These are phyloP conservation scores for Lactarius hengduanensis DNA, from an alignment of 768 basidiomycete species.

Conservation along the genomic window DNA sequence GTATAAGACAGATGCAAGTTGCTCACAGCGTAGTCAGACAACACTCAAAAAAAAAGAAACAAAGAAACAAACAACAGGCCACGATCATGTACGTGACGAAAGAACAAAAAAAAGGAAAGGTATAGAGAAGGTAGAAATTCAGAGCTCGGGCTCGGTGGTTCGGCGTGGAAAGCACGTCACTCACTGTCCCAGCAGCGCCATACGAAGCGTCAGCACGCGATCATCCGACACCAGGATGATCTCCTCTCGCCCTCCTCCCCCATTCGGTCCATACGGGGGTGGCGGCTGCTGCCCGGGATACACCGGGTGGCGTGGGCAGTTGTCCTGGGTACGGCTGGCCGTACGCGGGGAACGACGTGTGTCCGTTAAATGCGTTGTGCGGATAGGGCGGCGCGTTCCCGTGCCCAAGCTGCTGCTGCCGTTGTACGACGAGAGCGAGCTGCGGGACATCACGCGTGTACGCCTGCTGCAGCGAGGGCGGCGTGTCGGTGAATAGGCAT, in stretches of 20 bases:
- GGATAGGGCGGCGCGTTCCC: constrained; percentile 9
- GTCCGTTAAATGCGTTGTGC: constrained; percentile 4
- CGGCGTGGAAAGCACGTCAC: constrained; percentile 8
- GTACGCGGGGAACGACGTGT: constrained; percentile 19
- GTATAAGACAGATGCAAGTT: constrained; percentile 18
- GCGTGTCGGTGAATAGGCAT: constrained; percentile 92
- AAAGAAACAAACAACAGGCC: not conserved
- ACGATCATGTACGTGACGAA: constrained; percentile 3
- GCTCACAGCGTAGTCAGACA: constrained; percentile 30
- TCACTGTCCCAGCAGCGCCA: constrained; percentile 38
- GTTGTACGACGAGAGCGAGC: constrained; percentile 22
- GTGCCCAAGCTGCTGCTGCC: constrained; percentile 6
- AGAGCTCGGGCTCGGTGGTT: too few species aligned
- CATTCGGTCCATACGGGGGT: constrained; percentile 39
- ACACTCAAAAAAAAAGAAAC: constrained; percentile 14
- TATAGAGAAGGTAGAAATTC: not conserved
- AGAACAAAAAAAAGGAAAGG: not conserved
- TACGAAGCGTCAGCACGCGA: constrained; percentile 68
- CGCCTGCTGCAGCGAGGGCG: constrained; percentile 75
- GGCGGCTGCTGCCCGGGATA: constrained; percentile 39
- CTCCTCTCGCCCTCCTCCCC: constrained; percentile 64
- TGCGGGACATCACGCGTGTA: constrained; percentile 37
- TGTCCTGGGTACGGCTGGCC: constrained; percentile 41
- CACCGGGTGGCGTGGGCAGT: constrained; percentile 35
- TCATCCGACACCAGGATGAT: constrained; percentile 91